Evolutionary conservation across 495 filamentous ascomycete genomes (phyloP), one percentile per base, ranked within the genome.

Genomic region (Xylaria cubensis): DNA sequence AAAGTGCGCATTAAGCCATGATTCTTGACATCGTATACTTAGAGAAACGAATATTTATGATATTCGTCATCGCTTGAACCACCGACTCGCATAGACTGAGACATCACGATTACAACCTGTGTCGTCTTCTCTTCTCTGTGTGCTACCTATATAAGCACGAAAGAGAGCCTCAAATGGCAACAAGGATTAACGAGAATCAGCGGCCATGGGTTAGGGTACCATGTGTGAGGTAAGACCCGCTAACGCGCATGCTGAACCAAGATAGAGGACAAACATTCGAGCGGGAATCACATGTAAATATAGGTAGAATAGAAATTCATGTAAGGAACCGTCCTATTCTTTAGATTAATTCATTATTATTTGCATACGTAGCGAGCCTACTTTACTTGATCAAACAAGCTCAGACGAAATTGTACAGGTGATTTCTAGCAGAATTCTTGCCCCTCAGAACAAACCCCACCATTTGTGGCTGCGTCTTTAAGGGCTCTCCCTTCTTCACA

Each of bases 221-320:
- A 15, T 56, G 51, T 56, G 51, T 19, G 29, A 59, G 29, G 17
- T 5, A 61, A n/a, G 32, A 61, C 56, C 56, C 56, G 56, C 56
- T 61, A 39, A n/a, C 56, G 39, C 15, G 17, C 19, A 21, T 36
- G 3, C 15, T 6, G 12, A 48, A 36, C 29, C 51, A 12, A 12
- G 24, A 29, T 21, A n/a, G 5, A 29, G 24, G 24, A 55, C 19
- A 55, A 29, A 24, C 17, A 15, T 19, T 17, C 44, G 15, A 46
- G 12, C 44, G 44, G 12, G 44, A 46, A 46, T 15, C 13, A 15
- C 44, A 46, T 19, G 44, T 13, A 29, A 10, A 29, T 26, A 55
- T 29, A n/a, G n/a, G n/a, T n/a, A n/a, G n/a, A n/a, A n/a, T n/a
- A 0, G 7, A 29, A 29, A 2, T 15, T 55, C 24, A 29, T 55